Percentiles rank a stretch among this genome's conserved stretches.
Evolutionary conservation across 1,284 basidiomycete genomes (phyloP).

Genomic region (Tilletiopsis washingtonensis): DNA sequence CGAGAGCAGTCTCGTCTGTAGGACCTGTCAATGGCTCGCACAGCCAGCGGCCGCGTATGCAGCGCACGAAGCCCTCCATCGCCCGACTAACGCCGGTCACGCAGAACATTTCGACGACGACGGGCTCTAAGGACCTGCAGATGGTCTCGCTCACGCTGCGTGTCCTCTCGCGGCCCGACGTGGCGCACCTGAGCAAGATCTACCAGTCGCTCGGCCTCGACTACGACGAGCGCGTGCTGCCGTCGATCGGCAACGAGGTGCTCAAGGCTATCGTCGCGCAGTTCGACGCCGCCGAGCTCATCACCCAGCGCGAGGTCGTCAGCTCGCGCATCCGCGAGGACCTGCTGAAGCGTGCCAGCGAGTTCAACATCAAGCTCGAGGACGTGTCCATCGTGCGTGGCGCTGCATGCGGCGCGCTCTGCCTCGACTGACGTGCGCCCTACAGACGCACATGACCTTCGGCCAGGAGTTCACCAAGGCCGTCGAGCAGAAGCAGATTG

Average conservation of each 20-base stretch:
- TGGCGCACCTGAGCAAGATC: slow-evolving; percentile 78
- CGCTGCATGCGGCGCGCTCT: too few species aligned
- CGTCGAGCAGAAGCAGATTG: slow-evolving; percentile 96
- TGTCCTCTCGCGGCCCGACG: slow-evolving; percentile 87
- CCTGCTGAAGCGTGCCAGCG: slow-evolving; percentile 81
- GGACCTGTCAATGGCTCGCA: too few species aligned
- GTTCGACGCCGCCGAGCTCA: slow-evolving; percentile 96
- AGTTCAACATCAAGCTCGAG: slow-evolving; percentile 92
- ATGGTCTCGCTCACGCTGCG: slow-evolving; percentile 89
- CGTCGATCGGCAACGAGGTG: slow-evolving; percentile 83
- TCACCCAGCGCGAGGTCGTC: slow-evolving; percentile 60
- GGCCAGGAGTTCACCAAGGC: slow-evolving; percentile 61
- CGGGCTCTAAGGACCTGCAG: slow-evolving; percentile 90
- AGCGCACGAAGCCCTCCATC: too few species aligned
- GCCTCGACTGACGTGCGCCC: neutral
- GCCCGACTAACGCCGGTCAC: too few species aligned
- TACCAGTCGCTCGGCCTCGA: slow-evolving; percentile 91
- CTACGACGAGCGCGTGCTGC: slow-evolving; percentile 81
- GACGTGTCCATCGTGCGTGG: slow-evolving; percentile 74
- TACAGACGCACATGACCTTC: slow-evolving; percentile 53
- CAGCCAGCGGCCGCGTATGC: too few species aligned
- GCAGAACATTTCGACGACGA: slow-evolving; percentile 84
- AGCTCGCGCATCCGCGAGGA: slow-evolving; percentile 91
- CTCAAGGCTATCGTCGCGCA: slow-evolving; percentile 92
- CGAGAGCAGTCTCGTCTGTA: too few species aligned